phyloP scores from a whole-genome alignment of 768 basidiomycete genomes.

The Serpula lacrymans region DNA sequence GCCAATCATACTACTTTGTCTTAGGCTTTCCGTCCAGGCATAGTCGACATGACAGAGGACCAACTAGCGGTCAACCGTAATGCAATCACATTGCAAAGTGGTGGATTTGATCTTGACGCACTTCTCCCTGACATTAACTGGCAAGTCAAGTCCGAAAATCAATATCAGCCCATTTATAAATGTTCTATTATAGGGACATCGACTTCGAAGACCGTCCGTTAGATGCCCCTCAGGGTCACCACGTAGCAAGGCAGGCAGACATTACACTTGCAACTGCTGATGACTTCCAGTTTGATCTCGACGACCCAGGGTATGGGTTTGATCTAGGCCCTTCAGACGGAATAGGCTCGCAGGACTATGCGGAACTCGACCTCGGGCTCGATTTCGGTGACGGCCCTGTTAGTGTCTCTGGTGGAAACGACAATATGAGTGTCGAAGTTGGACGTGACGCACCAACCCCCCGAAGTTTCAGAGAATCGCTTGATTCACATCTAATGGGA shows the following conservation, averaged over 20 bases:
- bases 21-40: slow-evolving; percentile 90
- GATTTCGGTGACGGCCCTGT: slow-evolving; percentile 66
- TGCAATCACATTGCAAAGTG: slow-evolving; percentile 81
- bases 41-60: slow-evolving; percentile 96
- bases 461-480: slow-evolving; percentile 47
- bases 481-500: slow-evolving; percentile 60
- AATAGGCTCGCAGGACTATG: slow-evolving; percentile 82
- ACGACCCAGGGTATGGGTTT: slow-evolving; percentile 59
- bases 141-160: too few species aligned
- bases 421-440: slow-evolving; percentile 64
- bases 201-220: slow-evolving; percentile 68
- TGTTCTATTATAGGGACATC: slow-evolving; percentile 55
- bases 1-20: slow-evolving; percentile 4
- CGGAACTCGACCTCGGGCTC: slow-evolving; percentile 69
- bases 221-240: slow-evolving; percentile 65
- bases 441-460: slow-evolving; percentile 66
- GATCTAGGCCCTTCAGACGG: slow-evolving; percentile 78
- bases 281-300: slow-evolving; percentile 65
- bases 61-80: slow-evolving; percentile 84
- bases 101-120: slow-evolving; percentile 76
- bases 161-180: too few species aligned
- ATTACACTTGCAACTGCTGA: slow-evolving; percentile 82
- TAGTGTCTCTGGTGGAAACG: slow-evolving; percentile 38
- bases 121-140: slow-evolving; percentile 79
- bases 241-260: slow-evolving; percentile 81